A percentile compares a stretch with the other conserved stretches of the same genome.
phyloP scores from a whole-genome alignment of 352 stramenopile species.

The Globisporangium abappressorium region DNA sequence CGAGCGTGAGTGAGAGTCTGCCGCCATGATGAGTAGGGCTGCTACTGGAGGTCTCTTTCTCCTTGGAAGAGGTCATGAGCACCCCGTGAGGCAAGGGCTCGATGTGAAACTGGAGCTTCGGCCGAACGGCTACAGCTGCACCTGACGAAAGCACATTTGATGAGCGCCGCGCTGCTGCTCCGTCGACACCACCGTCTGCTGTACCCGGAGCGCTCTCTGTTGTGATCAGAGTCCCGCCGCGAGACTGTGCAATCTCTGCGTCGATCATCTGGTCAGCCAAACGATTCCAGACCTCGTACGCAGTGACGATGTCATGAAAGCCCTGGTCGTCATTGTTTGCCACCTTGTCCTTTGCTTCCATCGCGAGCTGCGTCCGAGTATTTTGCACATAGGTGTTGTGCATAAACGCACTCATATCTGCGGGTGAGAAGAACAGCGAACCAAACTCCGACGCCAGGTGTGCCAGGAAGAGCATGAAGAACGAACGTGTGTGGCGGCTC shows the following conservation, averaged over 20 bases:
- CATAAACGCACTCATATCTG: slow-evolving; percentile 58
- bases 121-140: slow-evolving; percentile 16
- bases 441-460: slow-evolving; percentile 54
- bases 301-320: slow-evolving; percentile 30
- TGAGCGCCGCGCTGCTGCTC: neutral
- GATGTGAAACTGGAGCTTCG: slow-evolving; percentile 43
- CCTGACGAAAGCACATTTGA: neutral
- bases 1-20: slow-evolving; percentile 22
- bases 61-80: slow-evolving; percentile 23
- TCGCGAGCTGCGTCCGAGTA: neutral
- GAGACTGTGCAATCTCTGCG: slow-evolving; percentile 37
- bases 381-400: slow-evolving; percentile 37
- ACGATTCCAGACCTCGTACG: slow-evolving; percentile 45
- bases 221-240: neutral
- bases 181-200: neutral
- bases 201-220: neutral
- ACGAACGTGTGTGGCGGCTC: slow-evolving; percentile 32
- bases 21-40: neutral
- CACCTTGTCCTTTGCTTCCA: neutral
- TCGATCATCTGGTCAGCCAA: slow-evolving; percentile 41
- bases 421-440: slow-evolving; percentile 57
- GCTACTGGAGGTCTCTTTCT: neutral
- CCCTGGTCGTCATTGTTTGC: slow-evolving; percentile 9
- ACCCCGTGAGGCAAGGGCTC: slow-evolving; percentile 36
- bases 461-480: slow-evolving; percentile 36